Percentiles rank a stretch among this genome's conserved stretches.
Evolutionary conservation across 2,329 filamentous ascomycete genomes (phyloP).

Genomic region (Aspergillus fumigatus): DNA sequence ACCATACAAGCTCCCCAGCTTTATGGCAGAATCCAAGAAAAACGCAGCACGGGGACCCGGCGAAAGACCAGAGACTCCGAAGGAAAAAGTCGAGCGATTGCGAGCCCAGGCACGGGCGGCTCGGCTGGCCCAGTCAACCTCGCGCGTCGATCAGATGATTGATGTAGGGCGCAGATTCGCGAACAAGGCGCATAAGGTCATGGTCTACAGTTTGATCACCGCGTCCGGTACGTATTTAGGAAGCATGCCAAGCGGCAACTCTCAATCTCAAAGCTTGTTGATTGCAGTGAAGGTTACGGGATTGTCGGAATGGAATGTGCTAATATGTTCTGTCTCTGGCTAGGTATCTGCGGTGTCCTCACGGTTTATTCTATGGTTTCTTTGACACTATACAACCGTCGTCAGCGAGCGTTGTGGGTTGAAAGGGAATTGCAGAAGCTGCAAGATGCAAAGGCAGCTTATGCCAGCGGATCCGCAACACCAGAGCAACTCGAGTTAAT

Average conservation of each 20-base stretch:
- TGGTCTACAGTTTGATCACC: constrained; percentile 57
- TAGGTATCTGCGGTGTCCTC: constrained; percentile 56
- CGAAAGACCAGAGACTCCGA: constrained; percentile 54
- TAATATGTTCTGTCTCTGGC: constrained; percentile 3
- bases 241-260: background rate
- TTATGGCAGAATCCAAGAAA: constrained; percentile 17
- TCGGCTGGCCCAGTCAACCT: constrained; percentile 56
- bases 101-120: constrained; percentile 65
- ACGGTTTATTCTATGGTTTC: constrained; percentile 62
- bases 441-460: constrained; percentile 41
- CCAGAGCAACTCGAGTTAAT: constrained; percentile 41
- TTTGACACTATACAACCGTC: constrained; percentile 64
- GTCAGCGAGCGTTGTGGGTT: constrained; percentile 59
- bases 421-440: constrained; percentile 44
- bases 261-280: background rate
- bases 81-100: constrained; percentile 65
- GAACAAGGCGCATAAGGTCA: constrained; percentile 57
- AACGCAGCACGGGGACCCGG: constrained; percentile 19
- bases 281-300: background rate
- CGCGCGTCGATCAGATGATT: constrained; percentile 51
- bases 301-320: background rate
- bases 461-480: constrained; percentile 36
- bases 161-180: constrained; percentile 52
- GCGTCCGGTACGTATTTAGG: constrained; percentile 50
- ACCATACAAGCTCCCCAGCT: constrained; percentile 30